Conservation (phyloP, 192 early-diverging fungal species). For the Gorgonomyces haynaldii region DNA sequence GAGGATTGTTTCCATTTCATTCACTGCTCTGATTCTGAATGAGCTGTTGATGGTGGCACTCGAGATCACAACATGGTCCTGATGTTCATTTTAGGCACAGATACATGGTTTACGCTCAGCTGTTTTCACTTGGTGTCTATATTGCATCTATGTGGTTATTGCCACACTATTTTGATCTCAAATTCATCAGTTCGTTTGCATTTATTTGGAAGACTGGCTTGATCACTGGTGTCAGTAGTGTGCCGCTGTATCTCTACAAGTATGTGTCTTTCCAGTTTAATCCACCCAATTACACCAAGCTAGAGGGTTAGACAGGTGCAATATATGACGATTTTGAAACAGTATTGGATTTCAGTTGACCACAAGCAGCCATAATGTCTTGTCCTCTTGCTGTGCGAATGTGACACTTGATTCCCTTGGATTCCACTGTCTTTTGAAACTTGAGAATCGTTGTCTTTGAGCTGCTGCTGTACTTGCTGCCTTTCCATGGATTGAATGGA, state of each 20-base stretch:
- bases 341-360: conserved; percentile 40
- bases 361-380: conserved; percentile 76
- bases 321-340: not conserved
- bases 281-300: conserved; percentile 83
- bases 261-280: conserved; percentile 61
- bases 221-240: conserved; percentile 74
- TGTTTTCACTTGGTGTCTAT: conserved; percentile 73
- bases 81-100: conserved; percentile 44
- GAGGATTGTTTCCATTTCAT: conserved; percentile 88
- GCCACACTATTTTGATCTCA: conserved; percentile 80
- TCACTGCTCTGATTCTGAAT: conserved; percentile 87
- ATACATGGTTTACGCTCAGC: conserved; percentile 74
- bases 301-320: conserved; percentile 12
- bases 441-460: conserved; percentile 22
- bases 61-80: conserved; percentile 81
- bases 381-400: conserved; percentile 21
- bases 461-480: conserved; percentile 54
- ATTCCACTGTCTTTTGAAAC: conserved; percentile 15
- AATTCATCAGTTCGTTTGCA: conserved; percentile 70
- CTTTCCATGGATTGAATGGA: conserved; percentile 83
- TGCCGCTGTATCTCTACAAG: conserved; percentile 83
- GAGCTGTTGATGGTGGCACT: conserved; percentile 93
- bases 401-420: conserved; percentile 10
- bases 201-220: conserved; percentile 87
- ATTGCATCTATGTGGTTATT: conserved; percentile 80